Conservation (phyloP, 2,329 filamentous ascomycete genomes). For the Nigrospora oryzae region DNA sequence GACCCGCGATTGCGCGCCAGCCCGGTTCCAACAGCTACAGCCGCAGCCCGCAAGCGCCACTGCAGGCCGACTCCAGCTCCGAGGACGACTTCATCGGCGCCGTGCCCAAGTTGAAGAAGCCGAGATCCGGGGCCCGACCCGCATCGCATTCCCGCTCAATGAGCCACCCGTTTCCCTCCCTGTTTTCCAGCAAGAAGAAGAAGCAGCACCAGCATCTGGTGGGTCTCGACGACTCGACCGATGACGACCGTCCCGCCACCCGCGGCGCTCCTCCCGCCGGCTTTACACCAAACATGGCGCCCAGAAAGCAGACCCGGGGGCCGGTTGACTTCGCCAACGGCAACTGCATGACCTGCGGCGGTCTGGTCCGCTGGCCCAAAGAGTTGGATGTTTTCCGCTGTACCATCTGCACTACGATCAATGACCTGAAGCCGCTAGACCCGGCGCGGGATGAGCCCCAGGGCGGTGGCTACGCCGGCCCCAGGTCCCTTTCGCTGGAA, state of each 20-base stretch:
- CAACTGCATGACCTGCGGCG: constrained; percentile 80
- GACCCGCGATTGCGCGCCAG: constrained; percentile 3
- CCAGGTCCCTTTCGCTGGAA: constrained; percentile 43
- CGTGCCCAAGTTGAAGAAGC: constrained; percentile 11
- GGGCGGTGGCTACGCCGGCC: not conserved
- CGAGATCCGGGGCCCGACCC: constrained; percentile 2
- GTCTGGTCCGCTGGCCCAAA: constrained; percentile 70
- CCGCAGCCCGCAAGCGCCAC: constrained; percentile 5
- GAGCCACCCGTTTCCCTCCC: constrained; percentile 71
- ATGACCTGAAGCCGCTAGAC: constrained; percentile 55
- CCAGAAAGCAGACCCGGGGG: constrained; percentile 16
- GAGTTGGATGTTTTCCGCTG: constrained; percentile 70
- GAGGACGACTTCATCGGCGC: constrained; percentile 17
- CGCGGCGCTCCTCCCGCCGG: constrained; percentile 12
- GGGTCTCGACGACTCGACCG: constrained; percentile 31
- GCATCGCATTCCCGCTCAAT: constrained; percentile 54
- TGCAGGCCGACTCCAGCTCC: constrained; percentile 31
- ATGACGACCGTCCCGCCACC: constrained; percentile 29
- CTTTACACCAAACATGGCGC: constrained; percentile 19
- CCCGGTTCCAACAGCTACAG: constrained; percentile 9
- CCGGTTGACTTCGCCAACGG: constrained; percentile 53
- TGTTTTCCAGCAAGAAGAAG: constrained; percentile 57
- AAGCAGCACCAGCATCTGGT: constrained; percentile 36
- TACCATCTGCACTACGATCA: constrained; percentile 76
- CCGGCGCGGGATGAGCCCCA: not conserved